Evolutionary conservation across 1,139 yeast genomes (phyloP).

Genomic region (Taphrina deformans): DNA sequence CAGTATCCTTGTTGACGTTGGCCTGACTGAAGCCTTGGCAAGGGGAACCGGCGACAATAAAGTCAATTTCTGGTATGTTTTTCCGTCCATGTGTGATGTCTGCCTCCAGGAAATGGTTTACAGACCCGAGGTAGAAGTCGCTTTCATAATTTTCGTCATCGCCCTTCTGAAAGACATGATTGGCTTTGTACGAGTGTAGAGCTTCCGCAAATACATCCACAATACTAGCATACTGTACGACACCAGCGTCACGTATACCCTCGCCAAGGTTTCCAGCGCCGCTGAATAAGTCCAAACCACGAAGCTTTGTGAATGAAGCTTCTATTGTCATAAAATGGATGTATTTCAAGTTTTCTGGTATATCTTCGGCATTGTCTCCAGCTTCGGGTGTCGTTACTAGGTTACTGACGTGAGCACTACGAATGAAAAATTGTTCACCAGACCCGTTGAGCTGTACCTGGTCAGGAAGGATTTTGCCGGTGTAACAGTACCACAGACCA

Average conservation of each 20-base stretch:
- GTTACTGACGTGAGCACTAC: not conserved
- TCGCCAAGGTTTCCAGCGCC: slow-evolving; percentile 15
- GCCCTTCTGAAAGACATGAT: not conserved
- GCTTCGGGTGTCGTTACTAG: no score
- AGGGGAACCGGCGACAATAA: slow-evolving; percentile 21
- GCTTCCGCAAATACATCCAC: slow-evolving; percentile 7
- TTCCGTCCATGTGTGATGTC: not conserved
- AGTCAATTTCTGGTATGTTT: slow-evolving; percentile 1
- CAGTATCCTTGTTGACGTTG: not conserved
- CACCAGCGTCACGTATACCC: slow-evolving; percentile 17
- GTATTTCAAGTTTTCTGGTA: not conserved
- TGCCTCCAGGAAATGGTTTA: not conserved
- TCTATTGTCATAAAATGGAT: not conserved
- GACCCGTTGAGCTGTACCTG: not conserved
- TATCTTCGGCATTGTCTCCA: not conserved
- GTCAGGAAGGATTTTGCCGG: not conserved
- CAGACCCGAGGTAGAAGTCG: slow-evolving; percentile 13
- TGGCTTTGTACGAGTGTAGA: slow-evolving; percentile 10
- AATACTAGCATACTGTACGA: slow-evolving; percentile 3
- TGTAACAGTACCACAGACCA: not conserved
- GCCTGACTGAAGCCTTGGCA: slow-evolving; percentile 24
- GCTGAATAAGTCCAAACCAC: slow-evolving; percentile 18
- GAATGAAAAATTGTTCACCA: slow-evolving; percentile 1
- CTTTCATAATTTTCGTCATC: not conserved
- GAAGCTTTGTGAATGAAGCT: not conserved